Percentiles rank a stretch among this genome's conserved stretches.
Conservation (phyloP, 1,284 basidiomycete genomes). For the Ceraceosorus guamensis region DNA sequence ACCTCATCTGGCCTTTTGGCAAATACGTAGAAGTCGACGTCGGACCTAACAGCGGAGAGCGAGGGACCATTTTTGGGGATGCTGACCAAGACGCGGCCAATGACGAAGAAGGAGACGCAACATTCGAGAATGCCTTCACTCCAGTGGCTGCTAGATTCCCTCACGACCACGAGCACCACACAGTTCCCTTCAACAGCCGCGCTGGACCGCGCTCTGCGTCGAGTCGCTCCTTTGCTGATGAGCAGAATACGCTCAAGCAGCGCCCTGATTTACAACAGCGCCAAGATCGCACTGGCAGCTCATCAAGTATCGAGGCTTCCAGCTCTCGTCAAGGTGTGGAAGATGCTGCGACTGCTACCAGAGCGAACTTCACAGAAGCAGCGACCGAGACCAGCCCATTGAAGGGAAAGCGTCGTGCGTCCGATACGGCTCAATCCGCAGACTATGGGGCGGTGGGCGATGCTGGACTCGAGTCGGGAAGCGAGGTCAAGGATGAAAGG, state of each 20-base stretch:
- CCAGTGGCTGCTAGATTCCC: conserved; percentile 37
- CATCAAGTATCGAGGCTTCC: not conserved
- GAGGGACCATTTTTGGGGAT: conserved; percentile 2
- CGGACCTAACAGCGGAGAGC: conserved; percentile 29
- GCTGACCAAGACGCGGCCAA: not conserved
- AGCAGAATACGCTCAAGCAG: not conserved
- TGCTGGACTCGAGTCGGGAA: conserved; percentile 3
- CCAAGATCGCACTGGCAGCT: not conserved
- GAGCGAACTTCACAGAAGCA: not conserved
- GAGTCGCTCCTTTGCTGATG: not conserved
- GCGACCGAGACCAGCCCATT: conserved; percentile 18
- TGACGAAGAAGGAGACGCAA: conserved; percentile 8
- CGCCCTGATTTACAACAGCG: not conserved
- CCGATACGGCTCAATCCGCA: conserved; percentile 1
- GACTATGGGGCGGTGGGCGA: conserved; percentile 12
- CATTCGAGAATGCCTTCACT: conserved; percentile 51
- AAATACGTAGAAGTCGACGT: conserved; percentile 87
- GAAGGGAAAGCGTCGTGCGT: conserved; percentile 21
- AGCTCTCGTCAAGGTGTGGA: not conserved
- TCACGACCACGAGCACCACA: conserved; percentile 28
- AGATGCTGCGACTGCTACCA: not conserved
- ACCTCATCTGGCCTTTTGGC: conserved; percentile 95
- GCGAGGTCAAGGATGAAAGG: conserved; percentile 19
- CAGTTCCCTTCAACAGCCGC: conserved; percentile 25
- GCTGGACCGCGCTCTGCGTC: not conserved